Base-by-base conservation (phyloP, 1,284 basidiomycete genomes). In the Melanopsichium pennsylvanicum region DNA sequence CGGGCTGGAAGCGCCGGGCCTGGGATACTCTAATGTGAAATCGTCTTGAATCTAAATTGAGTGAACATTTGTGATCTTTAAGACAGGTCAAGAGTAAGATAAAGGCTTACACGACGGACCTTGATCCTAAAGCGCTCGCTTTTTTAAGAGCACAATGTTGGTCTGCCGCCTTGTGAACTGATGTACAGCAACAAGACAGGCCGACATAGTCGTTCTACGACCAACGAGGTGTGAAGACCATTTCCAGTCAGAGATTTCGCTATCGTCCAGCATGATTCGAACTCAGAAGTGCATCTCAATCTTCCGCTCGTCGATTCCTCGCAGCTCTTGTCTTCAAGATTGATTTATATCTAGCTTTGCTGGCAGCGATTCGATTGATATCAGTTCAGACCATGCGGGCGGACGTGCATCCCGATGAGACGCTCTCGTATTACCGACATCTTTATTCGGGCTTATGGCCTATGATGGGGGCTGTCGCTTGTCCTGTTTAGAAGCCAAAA, bases 61-160 rank as follows among this genome's bases (percentile, higher is more conserved):
- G n/a, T n/a, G n/a, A n/a, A n/a, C n/a, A n/a, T n/a, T n/a, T n/a
- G n/a, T n/a, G n/a, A n/a, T n/a, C n/a, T n/a, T n/a, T n/a, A n/a
- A n/a, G n/a, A n/a, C n/a, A n/a, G n/a, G n/a, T n/a, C n/a, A n/a
- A n/a, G n/a, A n/a, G n/a, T n/a, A n/a, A n/a, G n/a, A n/a, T n/a
- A n/a, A n/a, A 46, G 18, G 37, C 34, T 37, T 35, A 18, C 7
- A 27, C 38, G 31, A 19, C 45, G 45, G 45, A 47, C 45, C 39
- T 47, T 16, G 35, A 22, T 31, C 39, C 2, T 16, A 13, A 27
- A 26, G 25, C 25, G 31, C 27, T 29, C 27, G 27, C 27, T 13
- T 29, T 29, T 29, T 7, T 29, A 29, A 8, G 27, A 29, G 27
- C 13, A 29, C 27, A 8, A 13, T 29, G 13, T 13, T n/a, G n/a